Evolutionary conservation across 1,284 basidiomycete species (phyloP).

Genomic region (Trichosporon ovoides): DNA sequence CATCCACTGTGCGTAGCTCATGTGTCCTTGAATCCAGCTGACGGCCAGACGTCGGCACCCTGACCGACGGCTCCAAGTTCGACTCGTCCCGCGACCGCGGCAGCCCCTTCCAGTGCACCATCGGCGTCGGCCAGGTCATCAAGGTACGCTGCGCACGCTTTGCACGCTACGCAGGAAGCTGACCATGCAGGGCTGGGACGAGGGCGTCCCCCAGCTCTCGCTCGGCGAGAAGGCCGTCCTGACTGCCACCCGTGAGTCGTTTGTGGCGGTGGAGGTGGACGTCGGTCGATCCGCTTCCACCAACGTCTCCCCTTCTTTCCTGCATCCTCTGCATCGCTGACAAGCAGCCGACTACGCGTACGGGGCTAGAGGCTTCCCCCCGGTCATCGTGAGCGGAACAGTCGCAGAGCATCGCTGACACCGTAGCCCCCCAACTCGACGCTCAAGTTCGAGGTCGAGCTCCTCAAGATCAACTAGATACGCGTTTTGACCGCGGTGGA

Average conservation of each 20-base stretch:
- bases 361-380: slow-evolving; percentile 58
- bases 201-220: slow-evolving; percentile 73
- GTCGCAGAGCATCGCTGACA: background rate
- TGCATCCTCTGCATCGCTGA: background rate
- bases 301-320: slow-evolving; percentile 14
- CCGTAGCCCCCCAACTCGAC: slow-evolving; percentile 51
- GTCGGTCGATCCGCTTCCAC: slow-evolving; percentile 4
- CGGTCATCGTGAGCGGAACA: slow-evolving; percentile 56
- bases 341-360: slow-evolving; percentile 32
- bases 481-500: too few species aligned
- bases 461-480: slow-evolving; percentile 52
- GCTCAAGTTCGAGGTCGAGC: slow-evolving; percentile 56
- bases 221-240: slow-evolving; percentile 69
- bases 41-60: slow-evolving; percentile 47
- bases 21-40: too few species aligned
- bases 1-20: slow-evolving; percentile 45
- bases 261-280: background rate
- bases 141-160: slow-evolving; percentile 47
- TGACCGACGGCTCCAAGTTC: slow-evolving; percentile 50
- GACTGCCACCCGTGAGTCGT: slow-evolving; percentile 46
- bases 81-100: slow-evolving; percentile 51
- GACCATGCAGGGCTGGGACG: slow-evolving; percentile 67
- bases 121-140: slow-evolving; percentile 73
- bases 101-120: slow-evolving; percentile 64
- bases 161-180: slow-evolving; percentile 4